phyloP scores from a whole-genome alignment of 108 stramenopile species.

The Cyclotella atomus region DNA sequence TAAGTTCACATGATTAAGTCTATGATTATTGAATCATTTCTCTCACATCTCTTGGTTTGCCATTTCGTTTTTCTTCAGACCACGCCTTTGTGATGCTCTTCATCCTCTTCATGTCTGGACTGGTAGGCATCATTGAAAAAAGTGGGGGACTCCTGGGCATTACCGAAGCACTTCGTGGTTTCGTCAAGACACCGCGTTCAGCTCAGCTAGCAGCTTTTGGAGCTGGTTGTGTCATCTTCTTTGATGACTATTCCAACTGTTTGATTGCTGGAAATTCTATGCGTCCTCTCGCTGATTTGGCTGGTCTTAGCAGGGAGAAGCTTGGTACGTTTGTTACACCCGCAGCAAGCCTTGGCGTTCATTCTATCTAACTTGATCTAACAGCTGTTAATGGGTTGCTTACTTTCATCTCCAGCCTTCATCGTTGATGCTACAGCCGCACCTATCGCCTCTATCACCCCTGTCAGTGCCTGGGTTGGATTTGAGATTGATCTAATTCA shows the following conservation, averaged over 20 bases:
- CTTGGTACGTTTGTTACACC: too few relatives aligned
- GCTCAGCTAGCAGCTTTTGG: slow-evolving; percentile 52
- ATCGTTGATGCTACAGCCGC: slow-evolving; percentile 65
- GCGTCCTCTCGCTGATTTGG: slow-evolving; percentile 51
- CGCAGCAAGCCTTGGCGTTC: too few relatives aligned
- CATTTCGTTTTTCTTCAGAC: not conserved
- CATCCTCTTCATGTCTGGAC: slow-evolving; percentile 56
- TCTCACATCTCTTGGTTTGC: not conserved
- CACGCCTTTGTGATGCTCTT: slow-evolving; percentile 55
- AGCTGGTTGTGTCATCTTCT: slow-evolving; percentile 58
- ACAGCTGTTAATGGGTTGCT: too few relatives aligned
- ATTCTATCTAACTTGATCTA: too few relatives aligned
- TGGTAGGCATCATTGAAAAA: slow-evolving; percentile 60
- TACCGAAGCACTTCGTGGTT: slow-evolving; percentile 27
- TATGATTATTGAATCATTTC: not conserved
- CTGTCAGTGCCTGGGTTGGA: slow-evolving; percentile 64
- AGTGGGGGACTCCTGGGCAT: slow-evolving; percentile 60
- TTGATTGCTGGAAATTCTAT: slow-evolving; percentile 61
- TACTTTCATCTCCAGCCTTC: too few relatives aligned
- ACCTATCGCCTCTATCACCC: slow-evolving; percentile 62
- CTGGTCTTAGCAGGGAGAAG: slow-evolving; percentile 61
- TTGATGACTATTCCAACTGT: slow-evolving; percentile 63
- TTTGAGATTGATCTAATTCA: slow-evolving; percentile 61
- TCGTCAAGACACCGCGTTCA: slow-evolving; percentile 40
- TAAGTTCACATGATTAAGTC: too few relatives aligned